These are phyloP conservation scores for Ophiorrhiza pumila DNA, from an alignment of 257 asterid genomes.

Conservation along the genomic window DNA sequence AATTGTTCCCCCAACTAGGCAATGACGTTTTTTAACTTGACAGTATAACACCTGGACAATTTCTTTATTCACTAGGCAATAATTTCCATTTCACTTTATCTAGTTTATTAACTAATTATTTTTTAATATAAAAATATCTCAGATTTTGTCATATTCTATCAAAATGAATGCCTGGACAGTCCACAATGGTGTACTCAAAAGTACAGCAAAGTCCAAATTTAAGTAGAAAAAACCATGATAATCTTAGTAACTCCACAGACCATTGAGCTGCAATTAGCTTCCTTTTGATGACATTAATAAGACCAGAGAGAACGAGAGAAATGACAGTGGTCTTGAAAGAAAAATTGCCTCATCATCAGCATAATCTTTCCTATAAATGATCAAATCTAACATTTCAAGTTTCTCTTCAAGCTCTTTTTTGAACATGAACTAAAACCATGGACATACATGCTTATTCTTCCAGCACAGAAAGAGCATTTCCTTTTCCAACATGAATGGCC, in stretches of 20 bases:
- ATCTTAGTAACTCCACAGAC: background rate
- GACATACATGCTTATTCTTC: no score
- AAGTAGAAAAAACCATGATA: background rate
- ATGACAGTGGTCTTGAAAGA: background rate
- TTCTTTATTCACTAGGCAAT: background rate
- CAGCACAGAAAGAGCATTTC: background rate
- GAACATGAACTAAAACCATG: background rate
- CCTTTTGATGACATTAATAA: background rate
- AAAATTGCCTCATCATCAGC: background rate
- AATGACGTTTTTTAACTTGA: background rate
- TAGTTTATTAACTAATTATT: background rate
- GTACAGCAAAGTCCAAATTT: background rate
- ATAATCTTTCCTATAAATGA: no score
- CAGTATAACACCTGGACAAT: background rate
- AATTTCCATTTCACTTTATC: background rate
- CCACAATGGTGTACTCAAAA: no score
- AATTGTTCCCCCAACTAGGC: background rate
- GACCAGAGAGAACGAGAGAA: no score
- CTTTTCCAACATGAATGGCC: background rate
- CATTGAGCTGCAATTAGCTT: background rate
- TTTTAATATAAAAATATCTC: background rate
- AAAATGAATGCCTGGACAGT: background rate
- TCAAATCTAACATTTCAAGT: no score
- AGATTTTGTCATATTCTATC: background rate
- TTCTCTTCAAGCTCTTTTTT: no score